A percentile compares a stretch with the other conserved stretches of the same genome.
Conservation (phyloP, 192 early-diverging fungal species). For the Coemansia sp. region DNA sequence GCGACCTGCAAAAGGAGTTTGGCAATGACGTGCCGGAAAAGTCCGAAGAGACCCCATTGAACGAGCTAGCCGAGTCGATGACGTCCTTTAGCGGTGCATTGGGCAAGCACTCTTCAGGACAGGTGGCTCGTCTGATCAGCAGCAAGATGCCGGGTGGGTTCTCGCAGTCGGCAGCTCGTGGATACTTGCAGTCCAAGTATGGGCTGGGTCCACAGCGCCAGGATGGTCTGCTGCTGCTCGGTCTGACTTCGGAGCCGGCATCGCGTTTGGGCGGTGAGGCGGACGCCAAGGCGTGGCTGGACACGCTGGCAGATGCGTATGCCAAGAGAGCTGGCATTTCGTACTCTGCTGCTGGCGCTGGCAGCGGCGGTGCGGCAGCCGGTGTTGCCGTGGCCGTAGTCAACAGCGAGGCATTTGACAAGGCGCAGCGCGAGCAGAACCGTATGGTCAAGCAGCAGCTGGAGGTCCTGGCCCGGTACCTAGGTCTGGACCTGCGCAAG, state of each 20-base stretch:
- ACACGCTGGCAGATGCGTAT: conserved; percentile 70
- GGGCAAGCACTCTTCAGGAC: conserved; percentile 87
- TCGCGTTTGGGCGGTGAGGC: conserved; percentile 69
- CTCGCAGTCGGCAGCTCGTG: conserved; percentile 76
- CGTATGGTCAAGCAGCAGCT: conserved; percentile 80
- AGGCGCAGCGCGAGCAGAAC: conserved; percentile 75
- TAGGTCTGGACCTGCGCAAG: conserved; percentile 75
- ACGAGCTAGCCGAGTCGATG: conserved; percentile 80
- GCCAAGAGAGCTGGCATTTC: conserved; percentile 75
- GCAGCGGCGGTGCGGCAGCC: conserved; percentile 52
- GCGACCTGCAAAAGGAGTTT: conserved; percentile 93
- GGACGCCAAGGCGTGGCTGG: conserved; percentile 90
- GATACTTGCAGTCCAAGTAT: conserved; percentile 65
- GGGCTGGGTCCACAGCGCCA: conserved; percentile 80
- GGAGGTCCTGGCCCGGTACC: conserved; percentile 82
- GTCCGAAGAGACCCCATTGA: conserved; percentile 84
- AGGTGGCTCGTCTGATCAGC: conserved; percentile 71
- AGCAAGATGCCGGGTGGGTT: conserved; percentile 94
- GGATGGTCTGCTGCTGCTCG: conserved; percentile 78
- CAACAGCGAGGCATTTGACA: conserved; percentile 85
- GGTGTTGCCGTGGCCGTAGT: conserved; percentile 72
- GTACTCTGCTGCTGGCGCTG: conserved; percentile 50
- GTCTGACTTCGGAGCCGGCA: conserved; percentile 78
- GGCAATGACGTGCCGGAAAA: conserved; percentile 80
- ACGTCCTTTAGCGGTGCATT: conserved; percentile 61